Conservation (phyloP, 371 early-diverging fungal species). For the Blastocladiella emersonii region DNA sequence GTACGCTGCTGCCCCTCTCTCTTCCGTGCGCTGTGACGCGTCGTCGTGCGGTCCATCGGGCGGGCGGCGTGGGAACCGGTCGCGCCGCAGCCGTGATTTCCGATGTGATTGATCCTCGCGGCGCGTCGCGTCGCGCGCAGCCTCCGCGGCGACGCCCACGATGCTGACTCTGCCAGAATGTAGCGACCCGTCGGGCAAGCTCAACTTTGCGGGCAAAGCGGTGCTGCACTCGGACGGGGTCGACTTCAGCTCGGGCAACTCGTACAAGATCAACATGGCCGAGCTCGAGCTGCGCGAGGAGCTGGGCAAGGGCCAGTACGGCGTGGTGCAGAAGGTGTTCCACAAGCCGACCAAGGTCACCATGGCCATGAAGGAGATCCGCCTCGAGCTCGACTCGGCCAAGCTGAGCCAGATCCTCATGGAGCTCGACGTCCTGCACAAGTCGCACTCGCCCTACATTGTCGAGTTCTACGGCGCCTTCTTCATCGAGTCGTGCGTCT, state of each 20-base stretch:
- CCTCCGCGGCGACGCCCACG: too few relatives aligned
- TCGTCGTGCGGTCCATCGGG: too few relatives aligned
- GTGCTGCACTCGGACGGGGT: constrained; percentile 79
- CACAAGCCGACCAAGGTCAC: constrained; percentile 75
- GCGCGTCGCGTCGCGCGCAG: too few relatives aligned
- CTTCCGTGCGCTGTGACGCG: too few relatives aligned
- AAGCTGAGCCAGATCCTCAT: constrained; percentile 79
- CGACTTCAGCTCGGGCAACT: constrained; percentile 73
- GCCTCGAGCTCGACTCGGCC: constrained; percentile 73
- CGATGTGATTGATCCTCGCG: too few relatives aligned
- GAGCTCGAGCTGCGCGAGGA: constrained; percentile 63
- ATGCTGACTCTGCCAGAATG: too few relatives aligned
- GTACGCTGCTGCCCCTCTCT: too few relatives aligned
- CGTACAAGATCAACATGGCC: constrained; percentile 76
- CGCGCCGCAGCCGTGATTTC: too few relatives aligned
- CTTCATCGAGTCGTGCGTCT: constrained; percentile 87
- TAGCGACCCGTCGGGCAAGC: constrained; percentile 74
- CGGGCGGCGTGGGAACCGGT: too few relatives aligned
- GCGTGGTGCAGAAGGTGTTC: constrained; percentile 69
- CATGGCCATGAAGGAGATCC: constrained; percentile 93
- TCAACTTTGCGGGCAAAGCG: constrained; percentile 84
- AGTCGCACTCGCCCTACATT: constrained; percentile 70
- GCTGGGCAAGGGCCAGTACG: constrained; percentile 79
- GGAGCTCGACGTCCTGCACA: constrained; percentile 82
- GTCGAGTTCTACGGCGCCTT: constrained; percentile 97